These are phyloP conservation scores for Mycena epipterygia DNA, from an alignment of 768 basidiomycete species.

Conservation along the genomic window DNA sequence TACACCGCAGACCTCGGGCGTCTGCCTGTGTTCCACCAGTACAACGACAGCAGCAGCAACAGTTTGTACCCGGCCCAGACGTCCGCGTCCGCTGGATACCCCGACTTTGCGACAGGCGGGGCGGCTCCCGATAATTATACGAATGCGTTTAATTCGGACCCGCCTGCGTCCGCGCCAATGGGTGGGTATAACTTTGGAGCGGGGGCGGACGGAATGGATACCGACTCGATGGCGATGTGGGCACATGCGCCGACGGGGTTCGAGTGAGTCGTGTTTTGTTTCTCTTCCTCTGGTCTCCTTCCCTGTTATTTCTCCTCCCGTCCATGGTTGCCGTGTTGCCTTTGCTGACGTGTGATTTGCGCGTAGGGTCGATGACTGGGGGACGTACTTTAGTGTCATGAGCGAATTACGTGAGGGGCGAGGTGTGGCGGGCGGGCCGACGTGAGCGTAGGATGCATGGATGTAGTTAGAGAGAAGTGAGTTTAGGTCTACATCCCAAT, in stretches of 20 bases:
- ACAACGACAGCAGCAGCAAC: too few species aligned
- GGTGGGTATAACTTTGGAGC: background rate
- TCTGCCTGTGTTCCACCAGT: conserved; percentile 19
- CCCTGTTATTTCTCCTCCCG: too few species aligned
- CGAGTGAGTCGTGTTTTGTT: conserved; percentile 14
- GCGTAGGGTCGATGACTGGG: too few species aligned
- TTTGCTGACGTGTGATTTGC: background rate
- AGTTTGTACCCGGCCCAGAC: too few species aligned
- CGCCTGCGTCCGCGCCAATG: background rate
- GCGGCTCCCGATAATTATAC: background rate
- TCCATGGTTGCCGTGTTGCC: too few species aligned
- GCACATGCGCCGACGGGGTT: conserved; percentile 24
- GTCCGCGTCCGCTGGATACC: conserved; percentile 19
- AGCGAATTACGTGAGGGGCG: conserved; percentile 15
- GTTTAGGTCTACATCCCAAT: too few species aligned
- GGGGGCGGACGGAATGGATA: conserved; percentile 6
- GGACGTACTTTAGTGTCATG: conserved; percentile 22
- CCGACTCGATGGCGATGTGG: too few species aligned
- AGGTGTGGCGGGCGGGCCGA: too few species aligned
- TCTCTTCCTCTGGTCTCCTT: too few species aligned
- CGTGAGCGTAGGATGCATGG: too few species aligned
- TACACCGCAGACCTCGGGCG: conserved; percentile 23
- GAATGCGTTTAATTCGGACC: background rate
- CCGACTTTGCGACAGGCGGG: conserved; percentile 10
- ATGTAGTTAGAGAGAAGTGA: too few species aligned